phyloP scores from a whole-genome alignment of 2,329 filamentous ascomycete species.

The Aspergillus sp. region DNA sequence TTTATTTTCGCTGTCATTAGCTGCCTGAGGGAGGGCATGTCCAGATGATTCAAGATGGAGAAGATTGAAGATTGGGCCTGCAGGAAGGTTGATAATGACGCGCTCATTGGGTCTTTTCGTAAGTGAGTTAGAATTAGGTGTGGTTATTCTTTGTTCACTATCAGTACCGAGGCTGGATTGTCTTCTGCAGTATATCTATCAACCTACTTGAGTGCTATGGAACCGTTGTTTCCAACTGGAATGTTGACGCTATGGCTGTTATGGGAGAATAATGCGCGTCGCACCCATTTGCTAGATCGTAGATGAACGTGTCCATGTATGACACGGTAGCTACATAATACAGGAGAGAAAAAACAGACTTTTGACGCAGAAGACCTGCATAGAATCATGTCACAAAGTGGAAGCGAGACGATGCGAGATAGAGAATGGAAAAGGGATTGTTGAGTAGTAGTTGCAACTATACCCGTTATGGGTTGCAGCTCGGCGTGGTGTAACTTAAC shows the following conservation, averaged over 20 bases:
- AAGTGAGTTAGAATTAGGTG: conserved; percentile 7
- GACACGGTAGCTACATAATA: too few relatives aligned
- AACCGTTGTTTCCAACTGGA: neutral
- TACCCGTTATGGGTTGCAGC: too few relatives aligned
- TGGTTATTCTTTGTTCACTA: conserved; percentile 24
- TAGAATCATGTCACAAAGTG: too few relatives aligned
- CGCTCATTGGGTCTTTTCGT: conserved; percentile 20
- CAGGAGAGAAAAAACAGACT: too few relatives aligned
- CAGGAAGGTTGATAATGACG: conserved; percentile 42
- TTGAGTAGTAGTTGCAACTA: too few relatives aligned
- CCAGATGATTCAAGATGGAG: too few relatives aligned
- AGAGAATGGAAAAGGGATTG: too few relatives aligned
- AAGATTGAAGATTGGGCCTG: conserved; percentile 34
- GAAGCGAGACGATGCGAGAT: too few relatives aligned
- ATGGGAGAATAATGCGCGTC: neutral
- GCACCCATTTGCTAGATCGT: neutral
- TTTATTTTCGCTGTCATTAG: neutral
- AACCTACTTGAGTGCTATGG: neutral
- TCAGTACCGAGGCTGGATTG: neutral
- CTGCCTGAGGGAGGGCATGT: conserved; percentile 8
- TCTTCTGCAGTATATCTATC: neutral
- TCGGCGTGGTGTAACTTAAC: too few relatives aligned
- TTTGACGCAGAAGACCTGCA: too few relatives aligned
- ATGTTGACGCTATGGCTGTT: neutral
- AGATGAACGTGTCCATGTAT: neutral